phyloP scores from a whole-genome alignment of 2,329 filamentous ascomycete genomes.

The Botryotinia convoluta region DNA sequence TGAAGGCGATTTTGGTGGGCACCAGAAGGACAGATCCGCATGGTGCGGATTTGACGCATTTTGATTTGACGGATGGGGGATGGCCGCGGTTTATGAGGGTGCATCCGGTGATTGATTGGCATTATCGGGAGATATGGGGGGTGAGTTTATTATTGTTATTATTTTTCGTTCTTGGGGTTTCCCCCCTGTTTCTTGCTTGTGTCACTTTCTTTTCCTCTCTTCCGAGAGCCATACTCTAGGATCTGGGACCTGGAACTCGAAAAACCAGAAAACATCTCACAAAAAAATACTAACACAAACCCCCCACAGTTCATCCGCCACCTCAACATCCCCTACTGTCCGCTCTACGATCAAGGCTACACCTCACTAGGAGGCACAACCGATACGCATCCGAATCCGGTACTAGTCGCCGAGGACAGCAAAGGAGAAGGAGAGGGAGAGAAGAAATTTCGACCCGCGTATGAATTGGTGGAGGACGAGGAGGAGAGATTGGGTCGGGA shows the following conservation, averaged over 20 bases:
- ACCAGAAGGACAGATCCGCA: constrained; percentile 92
- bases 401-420: constrained; percentile 47
- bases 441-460: constrained; percentile 64
- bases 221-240: neutral
- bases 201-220: neutral
- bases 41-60: constrained; percentile 72
- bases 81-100: constrained; percentile 94
- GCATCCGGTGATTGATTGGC: constrained; percentile 97
- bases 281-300: neutral
- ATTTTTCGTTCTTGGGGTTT: neutral
- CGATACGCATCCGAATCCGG: constrained; percentile 88
- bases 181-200: neutral
- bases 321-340: constrained; percentile 78
- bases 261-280: neutral
- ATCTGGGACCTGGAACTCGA: rapidly evolving
- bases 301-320: constrained; percentile 68
- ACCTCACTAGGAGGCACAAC: constrained; percentile 87
- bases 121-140: constrained; percentile 91
- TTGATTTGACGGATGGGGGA: constrained; percentile 81
- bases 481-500: constrained; percentile 78
- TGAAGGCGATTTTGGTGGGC: constrained; percentile 82
- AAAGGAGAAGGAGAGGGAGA: constrained; percentile 36
- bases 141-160: constrained; percentile 51
- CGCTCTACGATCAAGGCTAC: constrained; percentile 83
- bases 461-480: constrained; percentile 70